Evolutionary conservation across 805 yeast genomes (phyloP).

Genomic region (Candida krabiensis): DNA sequence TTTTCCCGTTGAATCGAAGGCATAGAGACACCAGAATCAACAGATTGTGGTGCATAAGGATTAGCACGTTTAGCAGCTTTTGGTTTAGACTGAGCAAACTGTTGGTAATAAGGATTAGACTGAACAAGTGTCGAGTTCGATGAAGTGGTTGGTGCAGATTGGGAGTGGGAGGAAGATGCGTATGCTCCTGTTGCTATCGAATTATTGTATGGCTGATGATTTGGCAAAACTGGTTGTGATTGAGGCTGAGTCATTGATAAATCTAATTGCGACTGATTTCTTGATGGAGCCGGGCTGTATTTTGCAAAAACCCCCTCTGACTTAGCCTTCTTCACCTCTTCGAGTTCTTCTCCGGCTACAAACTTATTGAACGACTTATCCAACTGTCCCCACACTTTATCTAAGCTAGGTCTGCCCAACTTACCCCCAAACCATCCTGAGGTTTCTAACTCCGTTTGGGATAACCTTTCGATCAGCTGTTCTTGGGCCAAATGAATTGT

Average conservation of each 20-base stretch:
- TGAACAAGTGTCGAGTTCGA: slow-evolving; percentile 22
- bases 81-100: slow-evolving; percentile 13
- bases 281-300: slow-evolving; percentile 67
- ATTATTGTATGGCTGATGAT: slow-evolving; percentile 9
- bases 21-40: neutral
- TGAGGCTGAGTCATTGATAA: slow-evolving; percentile 19
- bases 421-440: slow-evolving; percentile 75
- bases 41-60: slow-evolving; percentile 13
- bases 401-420: slow-evolving; percentile 37
- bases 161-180: slow-evolving; percentile 18
- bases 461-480: slow-evolving; percentile 44
- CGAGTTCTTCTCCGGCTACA: slow-evolving; percentile 82
- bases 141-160: slow-evolving; percentile 25
- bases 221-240: slow-evolving; percentile 19
- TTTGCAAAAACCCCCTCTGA: slow-evolving; percentile 66
- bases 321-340: slow-evolving; percentile 31
- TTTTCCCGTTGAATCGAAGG: neutral
- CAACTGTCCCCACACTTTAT: slow-evolving; percentile 84
- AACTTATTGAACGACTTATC: slow-evolving; percentile 77
- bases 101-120: slow-evolving; percentile 8
- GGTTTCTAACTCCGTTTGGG: slow-evolving; percentile 37
- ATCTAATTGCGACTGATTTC: slow-evolving; percentile 48
- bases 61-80: slow-evolving; percentile 9
- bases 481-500: slow-evolving; percentile 35
- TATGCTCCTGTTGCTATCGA: slow-evolving; percentile 7